These are phyloP conservation scores for Coemansia furcata DNA, from an alignment of 192 early-diverging fungal genomes.

Conservation along the genomic window DNA sequence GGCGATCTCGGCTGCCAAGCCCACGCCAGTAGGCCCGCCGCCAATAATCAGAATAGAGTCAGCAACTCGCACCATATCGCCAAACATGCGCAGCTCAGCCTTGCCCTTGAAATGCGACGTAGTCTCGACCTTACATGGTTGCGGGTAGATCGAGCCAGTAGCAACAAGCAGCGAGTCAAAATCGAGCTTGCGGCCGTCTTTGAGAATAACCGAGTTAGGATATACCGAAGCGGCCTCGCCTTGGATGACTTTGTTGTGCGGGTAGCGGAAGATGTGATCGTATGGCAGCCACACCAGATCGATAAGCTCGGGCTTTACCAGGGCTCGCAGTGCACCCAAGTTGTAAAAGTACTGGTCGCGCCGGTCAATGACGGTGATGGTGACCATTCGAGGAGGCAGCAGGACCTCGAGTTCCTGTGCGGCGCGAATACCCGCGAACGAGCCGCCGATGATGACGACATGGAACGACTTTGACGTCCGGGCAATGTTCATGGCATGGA, in stretches of 20 bases:
- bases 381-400: constrained; percentile 27
- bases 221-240: constrained; percentile 48
- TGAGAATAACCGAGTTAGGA: constrained; percentile 47
- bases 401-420: constrained; percentile 51
- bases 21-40: constrained; percentile 75
- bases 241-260: constrained; percentile 48
- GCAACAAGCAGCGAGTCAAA: constrained; percentile 53
- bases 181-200: constrained; percentile 42
- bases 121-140: constrained; percentile 50
- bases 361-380: constrained; percentile 52
- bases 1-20: constrained; percentile 70
- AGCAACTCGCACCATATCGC: constrained; percentile 56
- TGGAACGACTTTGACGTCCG: constrained; percentile 55
- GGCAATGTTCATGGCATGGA: constrained; percentile 38
- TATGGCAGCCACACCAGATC: constrained; percentile 51
- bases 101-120: constrained; percentile 33
- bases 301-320: constrained; percentile 48
- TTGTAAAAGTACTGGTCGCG: constrained; percentile 56
- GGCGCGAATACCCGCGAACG: constrained; percentile 52
- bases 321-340: constrained; percentile 41
- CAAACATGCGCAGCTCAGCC: constrained; percentile 37
- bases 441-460: constrained; percentile 52
- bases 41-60: constrained; percentile 67
- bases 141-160: constrained; percentile 50
- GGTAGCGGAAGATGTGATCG: constrained; percentile 40